These are phyloP conservation scores for Atkinsonella texensis DNA, from an alignment of 2,329 filamentous ascomycete species.

Conservation along the genomic window DNA sequence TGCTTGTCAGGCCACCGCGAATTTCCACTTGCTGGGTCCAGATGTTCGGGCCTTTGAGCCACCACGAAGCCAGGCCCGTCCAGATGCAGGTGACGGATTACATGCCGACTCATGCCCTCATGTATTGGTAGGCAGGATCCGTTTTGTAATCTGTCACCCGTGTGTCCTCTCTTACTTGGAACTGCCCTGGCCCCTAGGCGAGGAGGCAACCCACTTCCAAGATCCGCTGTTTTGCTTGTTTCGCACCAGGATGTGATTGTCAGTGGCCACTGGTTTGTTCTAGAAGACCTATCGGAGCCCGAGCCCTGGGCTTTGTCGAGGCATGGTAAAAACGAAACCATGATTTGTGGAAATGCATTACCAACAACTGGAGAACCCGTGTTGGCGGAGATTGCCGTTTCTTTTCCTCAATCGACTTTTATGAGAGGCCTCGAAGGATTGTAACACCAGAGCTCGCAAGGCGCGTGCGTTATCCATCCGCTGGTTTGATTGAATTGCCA, in stretches of 20 bases:
- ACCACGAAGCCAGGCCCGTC: background rate
- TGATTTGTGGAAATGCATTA: conserved; percentile 7
- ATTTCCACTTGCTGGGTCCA: background rate
- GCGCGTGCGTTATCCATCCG: background rate
- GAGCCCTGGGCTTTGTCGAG: conserved; percentile 4
- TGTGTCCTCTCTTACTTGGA: background rate
- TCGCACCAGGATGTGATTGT: conserved; percentile 4
- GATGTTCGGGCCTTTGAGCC: background rate
- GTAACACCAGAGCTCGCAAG: background rate
- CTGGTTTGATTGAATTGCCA: background rate
- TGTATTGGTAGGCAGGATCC: no score
- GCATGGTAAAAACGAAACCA: conserved; percentile 1
- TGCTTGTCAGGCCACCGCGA: background rate
- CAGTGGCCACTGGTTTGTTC: conserved; percentile 3
- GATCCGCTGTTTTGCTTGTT: conserved; percentile 1
- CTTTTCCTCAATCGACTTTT: background rate
- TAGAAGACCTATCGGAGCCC: conserved; percentile 5
- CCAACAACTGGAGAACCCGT: conserved; percentile 1
- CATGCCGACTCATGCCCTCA: no score
- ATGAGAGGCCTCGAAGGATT: background rate
- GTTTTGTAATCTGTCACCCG: no score
- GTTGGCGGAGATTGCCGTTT: background rate
- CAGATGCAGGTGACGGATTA: no score
- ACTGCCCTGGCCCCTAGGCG: background rate
- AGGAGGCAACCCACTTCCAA: background rate